Base-by-base conservation (phyloP, 305 asterid genomes). In the Fraxinus sp. region DNA sequence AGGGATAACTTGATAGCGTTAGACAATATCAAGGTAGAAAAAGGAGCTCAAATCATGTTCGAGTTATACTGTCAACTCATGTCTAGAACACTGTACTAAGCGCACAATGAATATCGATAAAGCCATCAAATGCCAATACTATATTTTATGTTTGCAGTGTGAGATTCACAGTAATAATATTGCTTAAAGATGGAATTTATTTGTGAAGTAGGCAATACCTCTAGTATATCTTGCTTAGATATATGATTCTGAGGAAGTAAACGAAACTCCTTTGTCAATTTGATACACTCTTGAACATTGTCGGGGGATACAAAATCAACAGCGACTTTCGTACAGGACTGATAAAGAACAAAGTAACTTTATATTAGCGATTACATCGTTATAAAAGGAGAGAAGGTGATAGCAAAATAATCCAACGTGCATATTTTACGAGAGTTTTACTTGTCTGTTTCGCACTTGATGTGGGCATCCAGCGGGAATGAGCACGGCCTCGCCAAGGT, bases 391-490 rank as follows among this genome's bases (percentile, higher is more conserved):
- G 74, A 44, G 57, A 74, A 35, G n/a, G n/a, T 10, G n/a, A 32
- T 10, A 66, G 36, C 33, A 14, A 10, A 66, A 49, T 49, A 49
- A 49, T 14, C 59, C 20, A 1, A 49, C 59, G 1, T 14, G 59
- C 59, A 49, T 49, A 79, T 75, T 41, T 44, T 66, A 72, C 64
- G 33, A 22, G 78, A 55, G 78, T 36, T 66, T 78, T 30, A 93
- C 97, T 94, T 91, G 91, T 87, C 89, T 83, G 85, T 93, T 93
- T 82, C 97, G 85, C 89, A 92, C 95, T 93, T 93, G 97, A 83
- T 92, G 95, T 4, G 98, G 98, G 83, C 97, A 94, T 52, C 97
- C 97, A 8, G 95, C 97, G 78, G 98, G 98, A 80, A 93, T 92
- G 88, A 93, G 90, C 73, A 92, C 94, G 7, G 98, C 97, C 85